These are phyloP conservation scores for Rhododendron henanense DNA, from an alignment of 148 eudicot genomes.

Conservation along the genomic window DNA sequence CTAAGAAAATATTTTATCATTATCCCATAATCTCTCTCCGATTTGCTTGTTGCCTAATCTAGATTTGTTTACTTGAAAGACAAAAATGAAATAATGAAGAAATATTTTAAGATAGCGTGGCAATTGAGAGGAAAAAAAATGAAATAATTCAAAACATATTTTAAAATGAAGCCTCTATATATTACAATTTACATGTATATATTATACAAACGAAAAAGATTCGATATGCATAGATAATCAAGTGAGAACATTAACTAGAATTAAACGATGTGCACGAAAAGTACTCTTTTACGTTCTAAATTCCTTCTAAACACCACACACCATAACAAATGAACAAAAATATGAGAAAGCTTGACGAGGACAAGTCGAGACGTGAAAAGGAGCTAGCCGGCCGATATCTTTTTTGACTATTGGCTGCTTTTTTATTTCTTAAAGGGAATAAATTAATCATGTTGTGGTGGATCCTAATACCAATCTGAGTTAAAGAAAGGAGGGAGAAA, in stretches of 20 bases:
- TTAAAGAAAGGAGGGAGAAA: background rate
- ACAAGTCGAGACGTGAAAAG: background rate
- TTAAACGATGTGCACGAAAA: no score
- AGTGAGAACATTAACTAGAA: no score
- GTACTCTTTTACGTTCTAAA: background rate
- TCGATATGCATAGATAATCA: no score
- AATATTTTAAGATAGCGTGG: no score
- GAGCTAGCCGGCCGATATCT: background rate
- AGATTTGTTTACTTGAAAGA: background rate
- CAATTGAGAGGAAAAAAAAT: no score
- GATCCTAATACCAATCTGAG: background rate
- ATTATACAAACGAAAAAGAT: no score
- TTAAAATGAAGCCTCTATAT: no score
- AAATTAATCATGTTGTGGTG: background rate
- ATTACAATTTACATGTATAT: no score
- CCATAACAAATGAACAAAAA: background rate
- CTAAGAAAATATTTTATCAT: background rate
- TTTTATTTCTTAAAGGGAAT: background rate
- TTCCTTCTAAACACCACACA: background rate
- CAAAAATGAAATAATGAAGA: background rate
- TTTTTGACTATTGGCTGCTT: background rate
- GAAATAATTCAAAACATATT: no score
- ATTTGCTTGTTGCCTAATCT: background rate
- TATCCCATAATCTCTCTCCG: background rate
- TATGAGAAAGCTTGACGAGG: background rate